Base-by-base conservation (phyloP, 305 asterid genomes). In the Plantago rigida region DNA sequence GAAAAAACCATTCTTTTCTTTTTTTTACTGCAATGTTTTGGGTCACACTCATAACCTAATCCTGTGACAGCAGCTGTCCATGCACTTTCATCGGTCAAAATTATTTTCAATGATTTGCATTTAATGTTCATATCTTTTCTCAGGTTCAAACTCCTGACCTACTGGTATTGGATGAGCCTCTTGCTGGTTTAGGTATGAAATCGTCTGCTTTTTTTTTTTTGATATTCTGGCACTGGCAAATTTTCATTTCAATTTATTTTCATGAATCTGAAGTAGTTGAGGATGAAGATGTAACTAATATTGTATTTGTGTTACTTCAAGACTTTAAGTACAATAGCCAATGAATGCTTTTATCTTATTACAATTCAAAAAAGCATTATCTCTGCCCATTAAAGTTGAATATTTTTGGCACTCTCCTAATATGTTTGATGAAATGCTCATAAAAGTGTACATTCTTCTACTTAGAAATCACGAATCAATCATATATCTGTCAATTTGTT, bases 161-260 rank as follows among this genome's bases (percentile, higher is more conserved):
- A 53, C 74, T 91, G 76, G 70, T 86, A 79, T 71, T 87, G 83
- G 96, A 91, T 56, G 96, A 91, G 80, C 98, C 98, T 75, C 98
- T 91, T 74, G 96, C 96, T 77, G 98, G 98, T 68, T 86, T 91
- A 75, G 96, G 98, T 91, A 87, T 4, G 80, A 4, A 48, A 41
- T 55, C 46, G 56, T 69, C 51, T 45, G 19, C 51, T 57, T 12
- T 63, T 62, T 67, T 60, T 31, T 31, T 61, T 64, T 72, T 39
- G 39, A 42, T 60, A 10, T 2, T 60, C 54, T 63, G 6, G 22
- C 52, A 13, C 52, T 47, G 26, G 50, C 5, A 36, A 36, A 6
- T 36, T 36, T 6, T 6, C 2, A 0, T 4, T 52, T 52, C 14
- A 3, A 19, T 52, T 52, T 52, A 11, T 28, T 26, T 26, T 6